Conservation (phyloP, 1,139 yeast species). For the Scheffersomyces lignicola region DNA sequence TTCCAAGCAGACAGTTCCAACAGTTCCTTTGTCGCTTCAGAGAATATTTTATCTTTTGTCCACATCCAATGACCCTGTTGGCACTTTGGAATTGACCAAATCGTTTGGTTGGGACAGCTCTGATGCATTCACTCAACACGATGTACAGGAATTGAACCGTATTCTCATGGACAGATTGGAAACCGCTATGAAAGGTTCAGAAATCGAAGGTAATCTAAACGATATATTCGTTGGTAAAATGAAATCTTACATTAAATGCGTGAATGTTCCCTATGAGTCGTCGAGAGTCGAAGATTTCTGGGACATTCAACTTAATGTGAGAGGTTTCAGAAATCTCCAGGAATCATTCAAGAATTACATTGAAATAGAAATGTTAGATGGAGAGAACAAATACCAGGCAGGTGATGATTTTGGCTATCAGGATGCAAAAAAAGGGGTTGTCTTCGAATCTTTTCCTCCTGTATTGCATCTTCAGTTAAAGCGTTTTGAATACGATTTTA, state of each 20-base stretch:
- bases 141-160: constrained; percentile 93
- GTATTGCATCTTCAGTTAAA: constrained; percentile 90
- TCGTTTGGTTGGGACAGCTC: constrained; percentile 97
- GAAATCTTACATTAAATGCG: constrained; percentile 92
- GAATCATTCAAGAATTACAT: constrained; percentile 84
- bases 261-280: constrained; percentile 93
- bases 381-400: constrained; percentile 95
- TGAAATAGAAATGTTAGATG: constrained; percentile 85
- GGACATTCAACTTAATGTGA: constrained; percentile 96
- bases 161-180: constrained; percentile 94
- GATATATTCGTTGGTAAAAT: constrained; percentile 93
- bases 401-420: constrained; percentile 83
- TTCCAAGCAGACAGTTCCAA: constrained; percentile 12
- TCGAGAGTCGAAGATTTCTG: constrained; percentile 93
- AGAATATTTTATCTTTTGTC: constrained; percentile 79
- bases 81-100: constrained; percentile 81
- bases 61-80: constrained; percentile 72
- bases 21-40: constrained; percentile 83
- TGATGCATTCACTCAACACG: constrained; percentile 97
- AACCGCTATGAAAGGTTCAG: constrained; percentile 86
- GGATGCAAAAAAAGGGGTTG: constrained; percentile 96
- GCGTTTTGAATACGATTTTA: constrained; percentile 91
- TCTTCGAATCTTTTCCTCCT: constrained; percentile 86
- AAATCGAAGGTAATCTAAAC: constrained; percentile 75
- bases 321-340: constrained; percentile 69